Conservation (phyloP, 805 yeast species). For the Phaffomyces thermotolerans region DNA sequence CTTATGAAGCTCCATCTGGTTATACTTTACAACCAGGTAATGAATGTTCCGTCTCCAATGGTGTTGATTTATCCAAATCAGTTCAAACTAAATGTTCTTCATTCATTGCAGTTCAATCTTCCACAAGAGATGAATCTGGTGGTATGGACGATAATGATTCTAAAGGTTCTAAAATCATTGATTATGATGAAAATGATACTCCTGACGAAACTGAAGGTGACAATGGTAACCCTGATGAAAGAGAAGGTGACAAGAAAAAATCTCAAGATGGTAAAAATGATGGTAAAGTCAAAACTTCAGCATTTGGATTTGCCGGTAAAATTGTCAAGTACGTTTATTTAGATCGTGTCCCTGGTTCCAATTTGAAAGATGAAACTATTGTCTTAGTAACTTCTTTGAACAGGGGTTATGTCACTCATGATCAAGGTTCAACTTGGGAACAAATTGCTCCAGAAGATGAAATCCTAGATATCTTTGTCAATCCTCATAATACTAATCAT, state of each 20-base stretch:
- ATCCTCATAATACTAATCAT: constrained; percentile 51
- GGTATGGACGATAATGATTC: constrained; percentile 7
- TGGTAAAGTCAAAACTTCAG: constrained; percentile 28
- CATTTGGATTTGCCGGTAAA: constrained; percentile 42
- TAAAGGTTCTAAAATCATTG: constrained; percentile 15
- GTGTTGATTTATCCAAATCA: constrained; percentile 14
- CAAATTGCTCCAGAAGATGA: constrained; percentile 28
- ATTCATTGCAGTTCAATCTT: constrained; percentile 10
- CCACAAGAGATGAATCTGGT: not conserved
- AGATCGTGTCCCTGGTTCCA: constrained; percentile 32
- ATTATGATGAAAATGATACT: constrained; percentile 22
- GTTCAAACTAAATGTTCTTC: constrained; percentile 16
- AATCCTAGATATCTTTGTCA: constrained; percentile 50
- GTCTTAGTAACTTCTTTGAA: constrained; percentile 49
- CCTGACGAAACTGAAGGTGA: constrained; percentile 25
- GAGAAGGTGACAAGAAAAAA: constrained; percentile 29
- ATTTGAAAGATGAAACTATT: constrained; percentile 53
- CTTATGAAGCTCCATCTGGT: constrained; percentile 26
- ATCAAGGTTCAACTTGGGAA: constrained; percentile 32
- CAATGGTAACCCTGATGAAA: constrained; percentile 23
- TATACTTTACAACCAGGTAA: constrained; percentile 39
- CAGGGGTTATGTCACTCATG: constrained; percentile 56
- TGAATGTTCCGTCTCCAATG: constrained; percentile 29
- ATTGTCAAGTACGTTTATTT: constrained; percentile 54
- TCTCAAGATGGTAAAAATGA: constrained; percentile 29